Base-by-base conservation (phyloP, 208 protist species). In the Herpetomonas muscarum region DNA sequence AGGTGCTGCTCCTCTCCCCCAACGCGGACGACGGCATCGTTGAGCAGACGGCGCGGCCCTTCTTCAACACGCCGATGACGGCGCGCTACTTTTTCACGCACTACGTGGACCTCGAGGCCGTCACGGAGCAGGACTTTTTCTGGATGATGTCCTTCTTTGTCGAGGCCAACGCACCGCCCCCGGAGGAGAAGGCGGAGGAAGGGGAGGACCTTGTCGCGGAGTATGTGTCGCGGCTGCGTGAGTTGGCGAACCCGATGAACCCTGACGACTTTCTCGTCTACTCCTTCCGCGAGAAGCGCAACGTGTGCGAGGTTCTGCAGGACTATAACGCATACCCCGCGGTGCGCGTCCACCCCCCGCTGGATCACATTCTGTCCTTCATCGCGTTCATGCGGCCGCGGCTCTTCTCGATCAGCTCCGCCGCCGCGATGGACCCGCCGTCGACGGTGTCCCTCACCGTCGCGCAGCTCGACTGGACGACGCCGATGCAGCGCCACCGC, bases 201-300 rank as follows among this genome's bases (percentile, higher is more conserved):
- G 66, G 72, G 19, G 54, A 46, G 15, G 63, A 29, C 26, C 65
- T 70, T 24, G 55, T 19, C n/a, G 45, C 9, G 28, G 74, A 78
- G 49, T 63, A 85, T 28, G 72, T 49, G 31, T 80, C 90, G 66
- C 72, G 89, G 9, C 73, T 95, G 42, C 58, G 70, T 29, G 89
- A 95, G 67, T 60, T 95, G 13, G 70, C 80, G 12, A 71, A 79
- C 44, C 70, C 78, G 19, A 52, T 61, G 10, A 47, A 78, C 51
- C 53, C 81, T 22, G 74, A 80, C 61, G 85, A 88, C 25, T 95
- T 86, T 58, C 72, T 93, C 31, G 58, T 65, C 29, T 95, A 95
- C 61, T 72, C 74, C 21, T 69, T 93, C 60, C 79, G 85, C 22
- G 89, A 95, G 67, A 95, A 95, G 67, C 77, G 89, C 31, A 95